Percentiles rank a stretch among this genome's conserved stretches.
These are phyloP conservation scores for Crataegus laevigata DNA, from an alignment of 306 rosid genomes.

Conservation along the genomic window DNA sequence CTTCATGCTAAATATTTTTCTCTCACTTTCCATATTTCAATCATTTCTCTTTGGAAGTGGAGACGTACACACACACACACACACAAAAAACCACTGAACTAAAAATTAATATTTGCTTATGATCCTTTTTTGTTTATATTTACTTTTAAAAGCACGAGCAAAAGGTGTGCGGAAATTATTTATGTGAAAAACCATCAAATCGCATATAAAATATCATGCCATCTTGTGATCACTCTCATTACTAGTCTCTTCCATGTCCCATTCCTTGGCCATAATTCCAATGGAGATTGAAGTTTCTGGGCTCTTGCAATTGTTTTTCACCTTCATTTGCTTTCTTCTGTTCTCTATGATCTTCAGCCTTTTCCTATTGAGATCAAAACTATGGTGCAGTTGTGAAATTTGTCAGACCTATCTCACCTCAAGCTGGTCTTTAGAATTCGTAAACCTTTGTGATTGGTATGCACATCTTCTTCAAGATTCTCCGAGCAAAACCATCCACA, in stretches of 20 bases:
- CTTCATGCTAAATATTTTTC: neutral
- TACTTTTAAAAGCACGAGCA: too few species aligned
- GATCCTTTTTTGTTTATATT: neutral
- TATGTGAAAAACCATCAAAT: neutral
- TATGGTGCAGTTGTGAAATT: slow-evolving; percentile 50
- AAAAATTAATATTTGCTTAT: neutral
- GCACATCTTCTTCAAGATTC: slow-evolving; percentile 52
- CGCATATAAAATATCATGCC: neutral
- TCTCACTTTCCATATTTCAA: neutral
- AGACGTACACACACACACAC: too few species aligned
- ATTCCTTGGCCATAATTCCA: neutral
- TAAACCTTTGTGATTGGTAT: slow-evolving; percentile 74
- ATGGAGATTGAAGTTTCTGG: slow-evolving; percentile 27
- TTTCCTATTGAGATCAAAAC: slow-evolving; percentile 1
- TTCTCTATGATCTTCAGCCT: neutral
- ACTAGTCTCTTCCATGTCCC: neutral
- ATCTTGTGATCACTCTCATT: slow-evolving; percentile 5
- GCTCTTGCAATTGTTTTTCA: slow-evolving; percentile 8
- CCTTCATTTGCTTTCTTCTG: slow-evolving; percentile 5
- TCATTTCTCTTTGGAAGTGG: neutral
- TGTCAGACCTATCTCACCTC: slow-evolving; percentile 50
- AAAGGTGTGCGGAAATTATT: neutral
- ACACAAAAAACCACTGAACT: slow-evolving; percentile 16
- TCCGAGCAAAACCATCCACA: slow-evolving; percentile 58
- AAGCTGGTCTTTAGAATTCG: slow-evolving; percentile 49